Conservation (phyloP, 2,329 filamentous ascomycete genomes). For the Penicillium sp. region DNA sequence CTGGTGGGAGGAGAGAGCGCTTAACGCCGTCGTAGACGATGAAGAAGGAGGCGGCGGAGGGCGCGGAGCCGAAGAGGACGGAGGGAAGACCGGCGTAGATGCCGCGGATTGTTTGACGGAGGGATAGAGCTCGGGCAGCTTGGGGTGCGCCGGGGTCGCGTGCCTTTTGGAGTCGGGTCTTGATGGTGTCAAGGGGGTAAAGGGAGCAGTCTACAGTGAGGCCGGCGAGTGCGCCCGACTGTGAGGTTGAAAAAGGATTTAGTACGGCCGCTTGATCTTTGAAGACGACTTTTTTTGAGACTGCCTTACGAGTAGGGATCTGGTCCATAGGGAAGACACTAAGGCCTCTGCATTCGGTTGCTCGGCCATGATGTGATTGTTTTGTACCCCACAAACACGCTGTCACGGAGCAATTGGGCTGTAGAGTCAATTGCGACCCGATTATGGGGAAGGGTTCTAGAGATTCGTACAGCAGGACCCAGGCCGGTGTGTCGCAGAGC, state of each 20-base stretch:
- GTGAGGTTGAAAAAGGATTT: constrained; percentile 7
- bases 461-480: neutral
- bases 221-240: constrained; percentile 87
- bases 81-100: constrained; percentile 92
- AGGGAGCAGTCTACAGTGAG: constrained; percentile 96
- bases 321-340: constrained; percentile 46
- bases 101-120: constrained; percentile 82
- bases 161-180: constrained; percentile 81
- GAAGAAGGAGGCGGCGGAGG: constrained; percentile 96
- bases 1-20: constrained; percentile 47
- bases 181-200: constrained; percentile 97
- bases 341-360: constrained; percentile 33
- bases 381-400: constrained; percentile 16
- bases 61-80: constrained; percentile 86
- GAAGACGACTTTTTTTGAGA: neutral
- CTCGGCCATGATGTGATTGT: constrained; percentile 25
- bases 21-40: constrained; percentile 85
- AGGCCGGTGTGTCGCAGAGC: constrained; percentile 10
- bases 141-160: constrained; percentile 59
- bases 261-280: neutral
- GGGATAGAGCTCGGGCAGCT: constrained; percentile 62
- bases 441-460: neutral
- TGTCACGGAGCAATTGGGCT: neutral
- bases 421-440: neutral
- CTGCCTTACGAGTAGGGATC: constrained; percentile 40